Conservation (phyloP, 441 rosid species). For the Erodium texanum region DNA sequence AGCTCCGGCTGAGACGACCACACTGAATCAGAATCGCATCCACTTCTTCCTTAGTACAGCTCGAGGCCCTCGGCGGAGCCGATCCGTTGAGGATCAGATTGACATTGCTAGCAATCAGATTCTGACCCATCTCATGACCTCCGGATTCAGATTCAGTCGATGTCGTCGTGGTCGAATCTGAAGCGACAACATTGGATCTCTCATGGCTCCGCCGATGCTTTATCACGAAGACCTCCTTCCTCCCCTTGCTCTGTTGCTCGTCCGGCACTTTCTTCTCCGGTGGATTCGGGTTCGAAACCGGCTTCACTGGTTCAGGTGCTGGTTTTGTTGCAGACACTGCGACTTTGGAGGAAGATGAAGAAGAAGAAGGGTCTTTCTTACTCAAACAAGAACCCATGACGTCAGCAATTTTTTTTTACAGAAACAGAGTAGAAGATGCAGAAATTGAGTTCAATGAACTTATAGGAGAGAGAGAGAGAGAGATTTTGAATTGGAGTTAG, state of each 20-base stretch:
- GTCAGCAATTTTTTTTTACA: too few relatives aligned
- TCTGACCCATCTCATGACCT: not conserved
- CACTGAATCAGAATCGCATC: conserved; percentile 87
- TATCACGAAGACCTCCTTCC: conserved; percentile 21
- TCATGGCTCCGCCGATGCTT: conserved; percentile 26
- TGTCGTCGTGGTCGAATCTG: not conserved
- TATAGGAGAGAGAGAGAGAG: too few relatives aligned
- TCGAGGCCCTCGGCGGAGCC: conserved; percentile 33
- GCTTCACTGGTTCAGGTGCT: not conserved
- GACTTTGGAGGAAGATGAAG: too few relatives aligned
- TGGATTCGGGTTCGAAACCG: not conserved
- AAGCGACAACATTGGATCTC: not conserved
- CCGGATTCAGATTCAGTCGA: not conserved
- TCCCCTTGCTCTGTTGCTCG: conserved; percentile 7
- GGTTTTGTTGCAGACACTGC: not conserved
- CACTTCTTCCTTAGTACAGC: conserved; percentile 65
- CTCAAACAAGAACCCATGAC: conserved; percentile 4
- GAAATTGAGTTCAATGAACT: too few relatives aligned
- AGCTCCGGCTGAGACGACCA: conserved; percentile 55
- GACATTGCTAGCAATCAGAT: not conserved
- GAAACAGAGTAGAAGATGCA: not conserved
- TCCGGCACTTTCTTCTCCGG: not conserved
- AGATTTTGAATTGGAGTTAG: not conserved
- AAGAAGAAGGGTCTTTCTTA: not conserved
- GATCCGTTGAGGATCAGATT: not conserved